Conservation (phyloP, 2,329 filamentous ascomycete genomes). For the Aschersonia sp. region DNA sequence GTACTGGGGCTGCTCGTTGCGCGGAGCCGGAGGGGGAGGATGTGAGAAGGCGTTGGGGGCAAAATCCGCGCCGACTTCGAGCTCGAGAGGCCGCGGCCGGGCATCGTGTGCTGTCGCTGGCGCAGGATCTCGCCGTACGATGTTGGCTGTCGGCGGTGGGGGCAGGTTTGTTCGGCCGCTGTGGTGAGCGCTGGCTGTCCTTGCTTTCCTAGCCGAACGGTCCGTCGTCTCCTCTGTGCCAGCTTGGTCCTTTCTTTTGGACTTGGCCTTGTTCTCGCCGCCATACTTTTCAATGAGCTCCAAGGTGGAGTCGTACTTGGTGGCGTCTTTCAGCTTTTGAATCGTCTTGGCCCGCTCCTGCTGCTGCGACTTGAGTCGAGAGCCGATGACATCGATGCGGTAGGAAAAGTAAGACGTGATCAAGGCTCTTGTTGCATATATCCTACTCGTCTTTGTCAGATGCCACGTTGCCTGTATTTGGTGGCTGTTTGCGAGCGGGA, state of each 20-base stretch:
- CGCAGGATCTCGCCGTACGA: slow-evolving; percentile 24
- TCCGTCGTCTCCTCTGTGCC: slow-evolving; percentile 4
- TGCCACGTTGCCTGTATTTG: not conserved
- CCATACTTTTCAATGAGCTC: slow-evolving; percentile 92
- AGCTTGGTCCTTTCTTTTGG: slow-evolving; percentile 3
- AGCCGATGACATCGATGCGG: slow-evolving; percentile 55
- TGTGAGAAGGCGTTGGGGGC: slow-evolving; percentile 48
- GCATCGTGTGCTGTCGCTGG: slow-evolving; percentile 2
- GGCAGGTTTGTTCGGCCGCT: slow-evolving; percentile 29
- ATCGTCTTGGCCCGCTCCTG: slow-evolving; percentile 76
- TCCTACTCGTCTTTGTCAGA: slow-evolving; percentile 34
- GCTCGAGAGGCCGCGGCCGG: not conserved
- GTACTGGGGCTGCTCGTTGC: slow-evolving; percentile 3
- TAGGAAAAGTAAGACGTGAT: slow-evolving; percentile 66
- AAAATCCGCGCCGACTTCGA: slow-evolving; percentile 39
- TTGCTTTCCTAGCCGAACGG: slow-evolving; percentile 6
- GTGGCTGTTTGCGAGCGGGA: no score
- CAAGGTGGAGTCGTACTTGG: slow-evolving; percentile 89
- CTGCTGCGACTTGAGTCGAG: slow-evolving; percentile 58
- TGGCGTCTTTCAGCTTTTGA: slow-evolving; percentile 85
- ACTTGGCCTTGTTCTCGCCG: slow-evolving; percentile 34
- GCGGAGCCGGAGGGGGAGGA: slow-evolving; percentile 4
- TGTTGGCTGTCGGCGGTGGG: slow-evolving; percentile 50
- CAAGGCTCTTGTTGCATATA: slow-evolving; percentile 56
- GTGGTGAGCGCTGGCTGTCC: not conserved